These are phyloP conservation scores for Diplotaxis tenuifolia DNA, from an alignment of 345 rosid species.

Conservation along the genomic window DNA sequence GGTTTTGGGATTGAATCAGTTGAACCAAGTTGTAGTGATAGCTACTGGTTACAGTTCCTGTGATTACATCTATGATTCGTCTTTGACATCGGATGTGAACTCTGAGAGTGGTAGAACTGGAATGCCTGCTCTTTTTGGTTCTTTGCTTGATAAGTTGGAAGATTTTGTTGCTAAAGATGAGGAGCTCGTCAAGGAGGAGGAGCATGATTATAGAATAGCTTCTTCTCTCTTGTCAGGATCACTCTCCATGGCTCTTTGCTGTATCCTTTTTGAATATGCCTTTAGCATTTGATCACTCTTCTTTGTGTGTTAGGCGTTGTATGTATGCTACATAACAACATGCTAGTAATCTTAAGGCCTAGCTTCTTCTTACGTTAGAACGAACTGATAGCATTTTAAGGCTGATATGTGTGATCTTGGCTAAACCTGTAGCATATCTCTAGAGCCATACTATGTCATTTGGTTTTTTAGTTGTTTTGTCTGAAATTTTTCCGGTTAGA, in stretches of 20 bases:
- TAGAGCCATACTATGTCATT: background rate
- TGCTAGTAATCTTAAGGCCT: background rate
- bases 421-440: background rate
- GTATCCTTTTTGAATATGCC: conserved; percentile 57
- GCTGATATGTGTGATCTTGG: conserved; percentile 1
- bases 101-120: conserved; percentile 48
- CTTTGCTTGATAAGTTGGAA: conserved; percentile 62
- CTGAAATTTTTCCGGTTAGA: conserved; percentile 51
- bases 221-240: conserved; percentile 86
- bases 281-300: background rate
- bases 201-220: conserved; percentile 52
- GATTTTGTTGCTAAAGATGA: conserved; percentile 70
- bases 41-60: conserved; percentile 84
- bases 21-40: conserved; percentile 82
- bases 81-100: conserved; percentile 37
- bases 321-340: background rate
- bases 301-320: too few relatives aligned
- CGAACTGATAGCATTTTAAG: background rate
- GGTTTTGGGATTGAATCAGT: conserved; percentile 62
- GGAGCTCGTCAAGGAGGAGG: conserved; percentile 43
- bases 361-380: background rate
- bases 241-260: conserved; percentile 93
- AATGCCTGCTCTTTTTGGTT: conserved; percentile 52
- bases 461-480: conserved; percentile 34
- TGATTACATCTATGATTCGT: conserved; percentile 74